Evolutionary conservation across 2,329 filamentous ascomycete species (phyloP).

Genomic region (Hansfordia pulvinata): DNA sequence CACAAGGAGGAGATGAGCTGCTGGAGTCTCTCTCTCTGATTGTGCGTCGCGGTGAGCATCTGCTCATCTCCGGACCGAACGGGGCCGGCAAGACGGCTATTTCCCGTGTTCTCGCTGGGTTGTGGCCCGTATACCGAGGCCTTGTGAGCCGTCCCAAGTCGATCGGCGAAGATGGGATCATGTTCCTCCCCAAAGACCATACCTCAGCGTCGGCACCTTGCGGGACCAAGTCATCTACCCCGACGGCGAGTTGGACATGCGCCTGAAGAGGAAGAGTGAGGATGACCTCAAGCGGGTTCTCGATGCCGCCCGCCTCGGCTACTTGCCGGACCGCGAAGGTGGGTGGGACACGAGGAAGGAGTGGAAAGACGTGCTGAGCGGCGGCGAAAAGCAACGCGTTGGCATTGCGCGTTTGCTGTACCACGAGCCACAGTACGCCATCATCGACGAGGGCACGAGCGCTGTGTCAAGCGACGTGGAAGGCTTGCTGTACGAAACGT

Average conservation of each 20-base stretch:
- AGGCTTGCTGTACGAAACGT: conserved; percentile 80
- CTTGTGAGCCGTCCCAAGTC: conserved; percentile 76
- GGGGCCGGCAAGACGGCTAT: conserved; percentile 90
- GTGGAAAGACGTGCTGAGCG: conserved; percentile 96
- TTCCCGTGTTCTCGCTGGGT: conserved; percentile 70
- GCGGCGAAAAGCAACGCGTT: conserved; percentile 94
- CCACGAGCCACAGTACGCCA: conserved; percentile 87
- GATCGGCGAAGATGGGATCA: conserved; percentile 79
- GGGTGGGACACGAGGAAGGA: conserved; percentile 95
- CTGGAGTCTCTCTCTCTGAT: conserved; percentile 82
- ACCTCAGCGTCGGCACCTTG: conserved; percentile 81
- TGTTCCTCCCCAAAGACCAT: conserved; percentile 96
- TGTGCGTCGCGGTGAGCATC: conserved; percentile 79
- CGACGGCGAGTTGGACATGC: conserved; percentile 90
- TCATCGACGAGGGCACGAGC: conserved; percentile 90
- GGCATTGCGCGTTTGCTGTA: conserved; percentile 83
- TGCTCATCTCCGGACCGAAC: conserved; percentile 89
- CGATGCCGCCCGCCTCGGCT: conserved; percentile 74
- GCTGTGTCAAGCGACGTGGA: conserved; percentile 93
- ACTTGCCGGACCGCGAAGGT: conserved; percentile 82
- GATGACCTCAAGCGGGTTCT: conserved; percentile 64
- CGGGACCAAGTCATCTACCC: conserved; percentile 98
- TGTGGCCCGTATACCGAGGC: conserved; percentile 91
- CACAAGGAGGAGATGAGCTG: conserved; percentile 81
- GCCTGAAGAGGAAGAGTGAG: conserved; percentile 63